Percentiles rank a stretch among this genome's conserved stretches.
Conservation (phyloP, 306 rosid genomes). For the Potentilla sterilis region DNA sequence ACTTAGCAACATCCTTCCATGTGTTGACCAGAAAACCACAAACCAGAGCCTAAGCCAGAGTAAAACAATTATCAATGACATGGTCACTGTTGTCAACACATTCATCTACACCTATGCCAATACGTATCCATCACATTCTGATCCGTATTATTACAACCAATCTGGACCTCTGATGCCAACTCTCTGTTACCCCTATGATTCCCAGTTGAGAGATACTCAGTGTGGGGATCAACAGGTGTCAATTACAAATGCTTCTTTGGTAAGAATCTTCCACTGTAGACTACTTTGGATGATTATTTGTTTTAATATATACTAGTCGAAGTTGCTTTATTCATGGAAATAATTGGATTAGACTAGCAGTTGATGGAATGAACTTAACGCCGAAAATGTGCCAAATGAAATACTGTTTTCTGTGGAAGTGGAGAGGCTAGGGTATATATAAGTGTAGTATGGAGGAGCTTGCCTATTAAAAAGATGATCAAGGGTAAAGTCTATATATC, state of each 20-base stretch:
- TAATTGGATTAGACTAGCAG: not conserved
- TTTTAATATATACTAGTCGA: not conserved
- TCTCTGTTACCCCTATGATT: slow-evolving; percentile 80
- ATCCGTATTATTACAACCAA: slow-evolving; percentile 58
- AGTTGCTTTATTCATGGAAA: not conserved
- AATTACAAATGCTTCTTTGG: slow-evolving; percentile 63
- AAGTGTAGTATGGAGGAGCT: not conserved
- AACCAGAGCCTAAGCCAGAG: slow-evolving; percentile 76
- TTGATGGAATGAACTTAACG: not conserved
- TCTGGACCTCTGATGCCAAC: slow-evolving; percentile 84
- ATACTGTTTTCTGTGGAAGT: not conserved
- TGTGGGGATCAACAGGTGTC: slow-evolving; percentile 79
- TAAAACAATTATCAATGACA: slow-evolving; percentile 59
- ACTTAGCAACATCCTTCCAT: slow-evolving; percentile 86
- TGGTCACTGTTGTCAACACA: slow-evolving; percentile 60
- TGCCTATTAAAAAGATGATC: not conserved
- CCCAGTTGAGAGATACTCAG: slow-evolving; percentile 41
- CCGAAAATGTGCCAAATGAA: not conserved
- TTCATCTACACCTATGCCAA: slow-evolving; percentile 67
- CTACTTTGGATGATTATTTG: not conserved
- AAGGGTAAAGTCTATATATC: not conserved
- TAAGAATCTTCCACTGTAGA: slow-evolving; percentile 29
- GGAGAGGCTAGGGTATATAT: not conserved
- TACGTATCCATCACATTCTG: slow-evolving; percentile 40
- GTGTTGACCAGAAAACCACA: slow-evolving; percentile 84